phyloP scores from a whole-genome alignment of 1,284 basidiomycete species.

The Ceratobasidium sp. region DNA sequence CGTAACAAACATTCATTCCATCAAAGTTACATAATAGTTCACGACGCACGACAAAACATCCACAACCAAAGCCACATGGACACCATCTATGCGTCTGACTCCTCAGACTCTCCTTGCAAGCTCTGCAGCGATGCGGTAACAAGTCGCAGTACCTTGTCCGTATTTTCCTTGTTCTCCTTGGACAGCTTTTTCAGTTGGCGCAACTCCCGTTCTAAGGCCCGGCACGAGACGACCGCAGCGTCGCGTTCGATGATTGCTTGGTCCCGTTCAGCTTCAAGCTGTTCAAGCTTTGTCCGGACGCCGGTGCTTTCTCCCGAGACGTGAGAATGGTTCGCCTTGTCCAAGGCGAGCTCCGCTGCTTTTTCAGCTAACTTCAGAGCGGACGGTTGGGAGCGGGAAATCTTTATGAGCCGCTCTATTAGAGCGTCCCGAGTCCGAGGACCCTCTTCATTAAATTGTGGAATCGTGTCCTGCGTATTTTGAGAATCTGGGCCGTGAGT shows the following conservation, averaged over 20 bases:
- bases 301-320: neutral
- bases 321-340: neutral
- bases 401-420: too few relatives aligned
- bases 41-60: neutral
- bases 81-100: neutral
- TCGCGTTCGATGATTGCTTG: neutral
- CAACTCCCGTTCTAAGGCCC: neutral
- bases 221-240: slow-evolving; percentile 9
- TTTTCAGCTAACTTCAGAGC: slow-evolving; percentile 2
- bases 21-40: neutral
- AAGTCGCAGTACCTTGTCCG: slow-evolving; percentile 4
- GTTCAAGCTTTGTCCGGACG: slow-evolving; percentile 4
- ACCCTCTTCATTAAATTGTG: too few relatives aligned
- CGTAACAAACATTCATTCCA: slow-evolving; percentile 10
- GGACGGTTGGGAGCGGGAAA: neutral
- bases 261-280: neutral
- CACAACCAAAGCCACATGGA: neutral
- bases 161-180: slow-evolving; percentile 6
- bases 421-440: too few relatives aligned
- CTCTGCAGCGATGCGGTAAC: slow-evolving; percentile 25
- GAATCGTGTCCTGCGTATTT: too few relatives aligned
- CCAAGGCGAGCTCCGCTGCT: neutral
- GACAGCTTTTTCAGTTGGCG: neutral
- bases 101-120: slow-evolving; percentile 1
- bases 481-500: too few relatives aligned